These are phyloP conservation scores for Pichia insulana DNA, from an alignment of 805 yeast species.

Conservation along the genomic window DNA sequence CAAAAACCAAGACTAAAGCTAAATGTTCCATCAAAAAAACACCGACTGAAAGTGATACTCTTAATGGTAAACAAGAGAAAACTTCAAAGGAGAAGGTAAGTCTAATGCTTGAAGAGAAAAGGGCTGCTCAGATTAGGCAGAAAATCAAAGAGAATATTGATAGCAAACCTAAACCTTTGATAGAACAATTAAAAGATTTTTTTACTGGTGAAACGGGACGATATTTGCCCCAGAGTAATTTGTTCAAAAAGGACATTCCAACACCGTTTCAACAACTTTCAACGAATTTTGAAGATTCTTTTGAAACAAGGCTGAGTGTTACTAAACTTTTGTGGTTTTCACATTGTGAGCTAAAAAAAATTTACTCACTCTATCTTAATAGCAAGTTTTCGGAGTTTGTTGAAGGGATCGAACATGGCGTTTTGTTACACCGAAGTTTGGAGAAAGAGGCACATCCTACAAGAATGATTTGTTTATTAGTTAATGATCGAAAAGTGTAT, in stretches of 20 bases:
- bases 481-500: slow-evolving; percentile 2
- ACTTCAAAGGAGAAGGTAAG: not conserved
- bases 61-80: not conserved
- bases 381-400: slow-evolving; percentile 23
- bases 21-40: too few species aligned
- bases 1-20: too few species aligned
- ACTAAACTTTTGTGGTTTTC: slow-evolving; percentile 47
- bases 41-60: too few species aligned
- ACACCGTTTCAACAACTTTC: slow-evolving; percentile 11
- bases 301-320: slow-evolving; percentile 39
- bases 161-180: not conserved
- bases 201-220: not conserved
- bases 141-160: not conserved
- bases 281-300: not conserved
- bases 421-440: slow-evolving; percentile 35
- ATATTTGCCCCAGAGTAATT: slow-evolving; percentile 4
- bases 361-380: slow-evolving; percentile 42
- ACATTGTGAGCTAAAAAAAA: slow-evolving; percentile 65
- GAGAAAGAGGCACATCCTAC: slow-evolving; percentile 39
- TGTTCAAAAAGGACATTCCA: not conserved
- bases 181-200: not conserved
- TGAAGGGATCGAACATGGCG: slow-evolving; percentile 38
- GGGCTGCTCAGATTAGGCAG: not conserved
- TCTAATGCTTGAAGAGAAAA: not conserved
- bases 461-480: slow-evolving; percentile 10